These are phyloP conservation scores for Cetradonia linearis DNA, from an alignment of 495 filamentous ascomycete genomes.

Conservation along the genomic window DNA sequence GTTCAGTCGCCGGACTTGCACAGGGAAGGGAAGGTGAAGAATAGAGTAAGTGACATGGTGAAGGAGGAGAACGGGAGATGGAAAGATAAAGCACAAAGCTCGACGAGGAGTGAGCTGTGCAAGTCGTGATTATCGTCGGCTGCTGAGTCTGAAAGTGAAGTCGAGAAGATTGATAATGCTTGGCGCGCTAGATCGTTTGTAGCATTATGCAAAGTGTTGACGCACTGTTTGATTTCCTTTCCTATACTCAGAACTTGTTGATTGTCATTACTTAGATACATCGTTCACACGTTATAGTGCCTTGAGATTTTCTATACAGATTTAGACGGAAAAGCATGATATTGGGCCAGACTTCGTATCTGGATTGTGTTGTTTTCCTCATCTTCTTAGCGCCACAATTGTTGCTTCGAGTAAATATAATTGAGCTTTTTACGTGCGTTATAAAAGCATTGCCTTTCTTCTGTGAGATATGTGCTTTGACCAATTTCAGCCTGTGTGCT, in stretches of 20 bases:
- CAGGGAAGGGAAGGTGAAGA: not conserved
- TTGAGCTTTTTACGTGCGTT: conserved; percentile 44
- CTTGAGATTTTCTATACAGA: not conserved
- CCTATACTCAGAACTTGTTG: not conserved
- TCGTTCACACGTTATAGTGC: not conserved
- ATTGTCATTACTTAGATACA: not conserved
- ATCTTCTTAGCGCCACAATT: conserved; percentile 55
- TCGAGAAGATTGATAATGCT: not conserved
- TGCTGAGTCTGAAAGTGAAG: conserved; percentile 6
- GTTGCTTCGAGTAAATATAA: conserved; percentile 48
- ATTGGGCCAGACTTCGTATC: conserved; percentile 54
- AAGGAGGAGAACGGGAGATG: not conserved
- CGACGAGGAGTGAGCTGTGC: not conserved
- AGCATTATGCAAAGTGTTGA: conserved; percentile 1
- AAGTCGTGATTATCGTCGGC: conserved; percentile 7
- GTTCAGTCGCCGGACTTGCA: conserved; percentile 3
- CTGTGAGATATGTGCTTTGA: conserved; percentile 35
- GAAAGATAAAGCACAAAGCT: not conserved
- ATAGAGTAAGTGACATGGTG: not conserved
- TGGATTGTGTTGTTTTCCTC: conserved; percentile 62
- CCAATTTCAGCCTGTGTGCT: not conserved
- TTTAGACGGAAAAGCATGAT: conserved; percentile 36
- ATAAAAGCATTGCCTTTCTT: conserved; percentile 59
- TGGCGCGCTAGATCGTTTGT: conserved; percentile 11
- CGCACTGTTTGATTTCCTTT: not conserved